Evolutionary conservation across 163 green algal species (phyloP), one percentile per base, ranked within the genome.

Genomic region (Volvox carteri): DNA sequence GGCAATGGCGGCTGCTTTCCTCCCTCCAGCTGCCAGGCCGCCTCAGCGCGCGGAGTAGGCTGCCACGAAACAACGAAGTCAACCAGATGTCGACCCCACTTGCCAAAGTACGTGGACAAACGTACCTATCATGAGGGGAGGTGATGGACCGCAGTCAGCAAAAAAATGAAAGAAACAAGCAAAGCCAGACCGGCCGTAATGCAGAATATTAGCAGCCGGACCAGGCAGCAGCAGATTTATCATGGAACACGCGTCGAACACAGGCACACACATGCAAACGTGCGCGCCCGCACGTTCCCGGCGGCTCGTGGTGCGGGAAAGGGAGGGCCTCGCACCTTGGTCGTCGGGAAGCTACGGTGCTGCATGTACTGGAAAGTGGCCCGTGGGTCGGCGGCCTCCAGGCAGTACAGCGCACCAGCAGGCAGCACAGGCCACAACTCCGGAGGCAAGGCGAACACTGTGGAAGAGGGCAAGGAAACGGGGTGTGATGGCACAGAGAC

Each of bases 401-500:
- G 39, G 58, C 60, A 76, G 78, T 86, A 86, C 41, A 87, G 4
- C 9, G 62, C 79, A 41, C 79, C 79, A 30, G 79, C 60, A 18
- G 79, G 79, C 60, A 87, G 79, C 44, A 87, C 44, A 8, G 79
- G 79, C 79, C 79, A 87, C 79, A 87, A 44, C 16, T 56, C 46
- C 16, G n/a, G 60, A 1, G 60, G 79, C 28, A 78, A 42, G 6
- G 62, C 35, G 62, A 87, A 87, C 42, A 87, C 79, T 78, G 78
- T 39, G 14, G 35, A 30, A 23, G 39, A 14, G 14, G 54, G 37
- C 19, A 70, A 23, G 52, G 33, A 33, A 16, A 11, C 18, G 44
- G 1, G 42, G 6, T 44, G 60, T 39, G 3, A 37, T 72, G 60
- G 58, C 23, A 39, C 60, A 41, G 39, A n/a, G 70, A n/a, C n/a